Evolutionary conservation across 192 early-diverging fungal genomes (phyloP).

Genomic region (Backusella liffmaniae): DNA sequence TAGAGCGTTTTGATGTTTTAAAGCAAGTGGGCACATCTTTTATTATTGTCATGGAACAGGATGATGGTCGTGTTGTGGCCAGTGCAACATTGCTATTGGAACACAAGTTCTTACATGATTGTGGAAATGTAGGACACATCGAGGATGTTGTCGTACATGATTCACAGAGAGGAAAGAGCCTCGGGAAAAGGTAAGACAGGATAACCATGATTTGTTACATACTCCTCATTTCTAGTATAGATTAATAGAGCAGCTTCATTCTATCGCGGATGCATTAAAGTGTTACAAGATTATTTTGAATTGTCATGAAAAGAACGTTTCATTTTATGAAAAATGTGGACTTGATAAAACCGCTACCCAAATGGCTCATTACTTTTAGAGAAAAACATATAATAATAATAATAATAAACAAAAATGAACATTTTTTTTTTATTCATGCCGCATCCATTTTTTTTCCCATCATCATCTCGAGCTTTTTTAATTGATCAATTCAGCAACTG

Average conservation of each 20-base stretch:
- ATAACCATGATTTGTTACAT: neutral
- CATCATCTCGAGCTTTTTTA: neutral
- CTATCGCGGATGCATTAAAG: slow-evolving; percentile 68
- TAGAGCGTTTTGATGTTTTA: slow-evolving; percentile 77
- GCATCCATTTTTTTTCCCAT: neutral
- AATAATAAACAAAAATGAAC: neutral
- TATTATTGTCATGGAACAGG: slow-evolving; percentile 84
- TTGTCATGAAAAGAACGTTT: slow-evolving; percentile 72
- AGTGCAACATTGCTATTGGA: slow-evolving; percentile 87
- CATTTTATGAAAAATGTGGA: slow-evolving; percentile 93
- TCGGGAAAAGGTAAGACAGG: slow-evolving; percentile 48
- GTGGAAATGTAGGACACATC: slow-evolving; percentile 88
- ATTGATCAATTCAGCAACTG: slow-evolving; percentile 10
- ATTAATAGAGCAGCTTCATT: slow-evolving; percentile 85
- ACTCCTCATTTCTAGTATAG: slow-evolving; percentile 18
- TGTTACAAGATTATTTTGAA: slow-evolving; percentile 92
- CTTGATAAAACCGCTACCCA: slow-evolving; percentile 74
- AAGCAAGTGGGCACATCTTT: slow-evolving; percentile 66
- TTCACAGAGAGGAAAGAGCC: slow-evolving; percentile 69
- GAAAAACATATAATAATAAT: neutral
- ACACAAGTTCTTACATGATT: slow-evolving; percentile 84
- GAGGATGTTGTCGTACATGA: slow-evolving; percentile 86
- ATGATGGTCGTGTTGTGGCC: slow-evolving; percentile 64
- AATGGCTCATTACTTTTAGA: slow-evolving; percentile 59
- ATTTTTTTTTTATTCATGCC: neutral